These are phyloP conservation scores for Aureobasidium leucospermi DNA, from an alignment of 2,329 filamentous ascomycete genomes.

Conservation along the genomic window DNA sequence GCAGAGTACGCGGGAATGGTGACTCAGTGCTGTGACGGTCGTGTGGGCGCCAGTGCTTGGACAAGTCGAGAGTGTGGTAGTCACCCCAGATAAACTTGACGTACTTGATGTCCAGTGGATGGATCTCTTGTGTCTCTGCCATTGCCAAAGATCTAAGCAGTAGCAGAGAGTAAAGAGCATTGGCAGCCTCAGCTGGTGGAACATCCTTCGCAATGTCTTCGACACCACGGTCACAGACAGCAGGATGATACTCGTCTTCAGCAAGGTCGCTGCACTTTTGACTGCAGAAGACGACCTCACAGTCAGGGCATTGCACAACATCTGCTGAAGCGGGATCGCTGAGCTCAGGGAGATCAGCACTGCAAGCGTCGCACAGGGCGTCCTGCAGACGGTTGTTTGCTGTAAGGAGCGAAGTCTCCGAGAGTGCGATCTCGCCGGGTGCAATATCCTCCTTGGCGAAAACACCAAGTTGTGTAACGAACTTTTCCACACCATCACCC, in stretches of 20 bases:
- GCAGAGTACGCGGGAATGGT: constrained; percentile 50
- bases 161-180: constrained; percentile 53
- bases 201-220: constrained; percentile 54
- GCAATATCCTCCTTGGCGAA: constrained; percentile 78
- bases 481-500: constrained; percentile 21
- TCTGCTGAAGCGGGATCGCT: constrained; percentile 19
- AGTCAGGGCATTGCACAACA: constrained; percentile 44
- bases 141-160: constrained; percentile 53
- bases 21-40: constrained; percentile 8
- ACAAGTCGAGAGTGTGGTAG: constrained; percentile 37
- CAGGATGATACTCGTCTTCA: constrained; percentile 49
- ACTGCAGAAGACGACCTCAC: constrained; percentile 56
- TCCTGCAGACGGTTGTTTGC: constrained; percentile 85
- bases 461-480: constrained; percentile 74
- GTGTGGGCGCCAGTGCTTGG: constrained; percentile 17
- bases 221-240: constrained; percentile 48
- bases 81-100: constrained; percentile 61
- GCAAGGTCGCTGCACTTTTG: constrained; percentile 49
- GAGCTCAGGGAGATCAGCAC: constrained; percentile 55
- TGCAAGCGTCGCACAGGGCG: constrained; percentile 82
- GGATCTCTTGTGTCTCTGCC: constrained; percentile 50
- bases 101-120: constrained; percentile 54
- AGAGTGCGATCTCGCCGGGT: constrained; percentile 67
- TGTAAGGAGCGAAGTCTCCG: constrained; percentile 79
- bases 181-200: constrained; percentile 49